Evolutionary conservation across 257 asterid genomes (phyloP).

Genomic region (Jacaranda copaia): DNA sequence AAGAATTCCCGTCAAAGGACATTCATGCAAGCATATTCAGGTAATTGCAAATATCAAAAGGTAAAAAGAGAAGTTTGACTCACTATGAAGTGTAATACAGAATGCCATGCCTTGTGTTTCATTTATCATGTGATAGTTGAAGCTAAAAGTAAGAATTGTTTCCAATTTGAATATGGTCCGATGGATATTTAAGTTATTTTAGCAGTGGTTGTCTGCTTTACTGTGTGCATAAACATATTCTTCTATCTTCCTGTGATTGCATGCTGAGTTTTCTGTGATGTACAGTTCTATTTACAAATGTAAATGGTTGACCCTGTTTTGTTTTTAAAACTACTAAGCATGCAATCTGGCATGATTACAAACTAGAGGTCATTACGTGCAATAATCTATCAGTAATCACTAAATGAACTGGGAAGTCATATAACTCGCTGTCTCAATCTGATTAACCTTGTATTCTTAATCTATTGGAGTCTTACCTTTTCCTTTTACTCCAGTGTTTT

Average conservation of each 20-base stretch:
- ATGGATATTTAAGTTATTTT: neutral
- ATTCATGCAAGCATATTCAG: conserved; percentile 89
- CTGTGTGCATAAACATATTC: neutral
- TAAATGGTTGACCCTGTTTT: neutral
- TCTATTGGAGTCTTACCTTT: conserved; percentile 4
- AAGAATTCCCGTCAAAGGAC: conserved; percentile 88
- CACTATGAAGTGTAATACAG: conserved; percentile 13
- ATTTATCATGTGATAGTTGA: conserved; percentile 24
- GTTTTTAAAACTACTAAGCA: conserved; percentile 12
- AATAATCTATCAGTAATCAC: conserved; percentile 22
- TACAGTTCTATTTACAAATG: neutral
- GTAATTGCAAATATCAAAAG: conserved; percentile 51
- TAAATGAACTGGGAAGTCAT: conserved; percentile 13
- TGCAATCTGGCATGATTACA: conserved; percentile 5
- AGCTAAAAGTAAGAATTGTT: conserved; percentile 1
- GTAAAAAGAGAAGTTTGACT: conserved; percentile 7
- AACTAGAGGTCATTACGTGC: conserved; percentile 21
- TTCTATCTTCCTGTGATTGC: neutral
- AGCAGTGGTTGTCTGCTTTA: neutral
- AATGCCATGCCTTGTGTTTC: neutral
- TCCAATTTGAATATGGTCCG: neutral
- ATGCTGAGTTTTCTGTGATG: neutral
- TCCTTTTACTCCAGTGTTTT: conserved; percentile 63
- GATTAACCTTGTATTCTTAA: neutral
- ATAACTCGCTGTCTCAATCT: neutral